These are phyloP conservation scores for Colletotrichum sp. DNA, from an alignment of 2,329 filamentous ascomycete genomes.

Conservation along the genomic window DNA sequence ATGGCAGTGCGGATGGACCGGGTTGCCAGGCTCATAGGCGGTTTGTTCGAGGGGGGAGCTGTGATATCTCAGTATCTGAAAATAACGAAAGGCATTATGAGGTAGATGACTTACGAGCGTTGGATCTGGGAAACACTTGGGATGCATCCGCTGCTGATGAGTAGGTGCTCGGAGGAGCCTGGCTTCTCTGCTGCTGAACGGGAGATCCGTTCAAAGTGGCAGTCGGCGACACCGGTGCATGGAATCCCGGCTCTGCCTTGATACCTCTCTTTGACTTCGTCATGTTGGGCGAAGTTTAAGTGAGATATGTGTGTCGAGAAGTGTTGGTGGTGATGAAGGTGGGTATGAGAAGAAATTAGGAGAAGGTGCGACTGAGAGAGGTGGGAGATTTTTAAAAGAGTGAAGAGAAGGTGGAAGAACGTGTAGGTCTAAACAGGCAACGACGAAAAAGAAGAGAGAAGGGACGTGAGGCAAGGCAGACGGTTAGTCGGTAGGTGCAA, in stretches of 20 bases:
- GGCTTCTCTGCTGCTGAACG: background rate
- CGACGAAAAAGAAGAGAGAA: background rate
- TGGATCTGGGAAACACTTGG: slow-evolving; percentile 32
- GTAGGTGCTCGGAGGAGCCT: background rate
- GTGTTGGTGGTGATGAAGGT: background rate
- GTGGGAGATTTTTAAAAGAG: background rate
- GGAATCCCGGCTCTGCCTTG: slow-evolving; percentile 11
- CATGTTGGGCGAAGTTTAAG: background rate
- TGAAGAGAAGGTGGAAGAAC: background rate
- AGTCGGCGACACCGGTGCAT: background rate
- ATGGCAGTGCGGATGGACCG: background rate
- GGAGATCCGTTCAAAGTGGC: background rate
- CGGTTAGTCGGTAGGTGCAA: background rate
- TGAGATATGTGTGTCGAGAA: background rate
- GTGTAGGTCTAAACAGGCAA: background rate
- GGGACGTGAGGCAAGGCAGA: background rate
- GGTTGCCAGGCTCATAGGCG: background rate
- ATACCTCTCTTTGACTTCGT: slow-evolving; percentile 12
- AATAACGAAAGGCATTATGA: background rate
- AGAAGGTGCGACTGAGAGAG: background rate
- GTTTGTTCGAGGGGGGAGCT: slow-evolving; percentile 43
- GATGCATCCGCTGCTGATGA: background rate
- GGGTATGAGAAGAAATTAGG: background rate
- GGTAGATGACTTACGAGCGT: slow-evolving; percentile 39
- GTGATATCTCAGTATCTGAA: background rate